Evolutionary conservation across 2,329 filamentous ascomycete genomes (phyloP), one percentile per base, ranked within the genome.

Genomic region (Trichoderma polysporum): DNA sequence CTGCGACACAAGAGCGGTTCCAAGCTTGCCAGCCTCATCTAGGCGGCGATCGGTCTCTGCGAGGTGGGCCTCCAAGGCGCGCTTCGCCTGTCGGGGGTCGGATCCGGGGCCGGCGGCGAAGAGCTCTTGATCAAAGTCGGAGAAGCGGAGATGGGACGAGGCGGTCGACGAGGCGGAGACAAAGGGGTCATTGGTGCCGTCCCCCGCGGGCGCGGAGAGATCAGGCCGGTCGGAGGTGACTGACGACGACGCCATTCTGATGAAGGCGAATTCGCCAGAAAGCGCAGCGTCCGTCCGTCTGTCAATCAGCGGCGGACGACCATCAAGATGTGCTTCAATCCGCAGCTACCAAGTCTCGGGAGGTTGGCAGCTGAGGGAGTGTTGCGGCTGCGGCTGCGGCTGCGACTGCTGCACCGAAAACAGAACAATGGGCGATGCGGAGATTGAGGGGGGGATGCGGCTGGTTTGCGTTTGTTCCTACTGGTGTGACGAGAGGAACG

Each of bases 1-100:
- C 81, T 98, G 95, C 70, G 94, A 88, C 27, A 98, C 88, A 31
- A 99, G 85, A 10, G 93, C 90, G 27, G 91, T 95, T 70, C 95
- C 95, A 47, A 99, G 82, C 75, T 91, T 93, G 31, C 93, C 95
- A 6, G 94, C 92, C 76, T 98, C 94, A 74, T 96, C 91, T 70
- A 99, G 89, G 67, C 94, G 88, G 68, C 93, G 90, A 74, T 97
- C 93, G 1, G 94, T 97, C 78, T 99, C 95, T 69, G 91, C 89
- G 56, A 99, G 85, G 79, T 98, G 95, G 60, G 94, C 93, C 78
- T 97, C 91, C 52, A 99, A 84, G 52, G 93, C 93, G 71, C 91
- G 90, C 79, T 92, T 97, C 47, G 93, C 92, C 76, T 97, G 93
- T 65, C 89, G 88, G 10, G 94, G 93, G 0, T 94, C 97, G 31